phyloP scores from a whole-genome alignment of 2,329 filamentous ascomycete genomes.

The Aureobasidium pullulans region DNA sequence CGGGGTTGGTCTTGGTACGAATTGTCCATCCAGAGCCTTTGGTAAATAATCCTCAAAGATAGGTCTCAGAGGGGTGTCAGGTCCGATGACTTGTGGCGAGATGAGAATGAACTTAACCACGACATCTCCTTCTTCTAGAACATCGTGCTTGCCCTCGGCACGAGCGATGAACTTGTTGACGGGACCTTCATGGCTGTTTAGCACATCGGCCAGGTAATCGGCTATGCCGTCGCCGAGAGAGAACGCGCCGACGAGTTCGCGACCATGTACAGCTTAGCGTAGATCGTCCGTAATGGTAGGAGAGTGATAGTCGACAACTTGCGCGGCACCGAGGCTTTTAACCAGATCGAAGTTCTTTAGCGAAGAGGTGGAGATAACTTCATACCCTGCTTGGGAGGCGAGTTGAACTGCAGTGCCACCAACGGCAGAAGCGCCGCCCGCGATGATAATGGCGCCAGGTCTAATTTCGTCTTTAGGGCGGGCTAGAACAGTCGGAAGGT shows the following conservation, averaged over 20 bases:
- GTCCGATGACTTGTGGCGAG: background rate
- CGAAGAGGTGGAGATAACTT: slow-evolving; percentile 39
- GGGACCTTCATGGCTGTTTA: background rate
- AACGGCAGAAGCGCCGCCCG: slow-evolving; percentile 45
- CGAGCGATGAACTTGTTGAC: background rate
- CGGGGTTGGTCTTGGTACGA: slow-evolving; percentile 23
- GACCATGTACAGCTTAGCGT: slow-evolving; percentile 2
- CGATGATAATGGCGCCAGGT: slow-evolving; percentile 35
- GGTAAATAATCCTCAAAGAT: slow-evolving; percentile 19
- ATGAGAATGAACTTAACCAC: background rate
- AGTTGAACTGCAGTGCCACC: slow-evolving; percentile 43
- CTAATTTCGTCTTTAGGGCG: background rate
- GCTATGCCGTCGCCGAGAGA: background rate
- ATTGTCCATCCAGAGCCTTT: slow-evolving; percentile 28
- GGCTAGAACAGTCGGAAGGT: background rate
- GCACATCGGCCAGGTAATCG: background rate
- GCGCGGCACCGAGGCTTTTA: slow-evolving; percentile 37
- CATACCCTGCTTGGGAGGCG: slow-evolving; percentile 35
- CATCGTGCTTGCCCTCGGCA: background rate
- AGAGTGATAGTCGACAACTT: slow-evolving; percentile 40
- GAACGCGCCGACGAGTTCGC: background rate
- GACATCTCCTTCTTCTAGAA: background rate
- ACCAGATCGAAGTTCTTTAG: slow-evolving; percentile 37
- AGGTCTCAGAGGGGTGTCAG: background rate
- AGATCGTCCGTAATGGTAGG: slow-evolving; percentile 26